These are phyloP conservation scores for Ensete glaucum DNA, from an alignment of 176 grass and related monocot genomes.

Conservation along the genomic window DNA sequence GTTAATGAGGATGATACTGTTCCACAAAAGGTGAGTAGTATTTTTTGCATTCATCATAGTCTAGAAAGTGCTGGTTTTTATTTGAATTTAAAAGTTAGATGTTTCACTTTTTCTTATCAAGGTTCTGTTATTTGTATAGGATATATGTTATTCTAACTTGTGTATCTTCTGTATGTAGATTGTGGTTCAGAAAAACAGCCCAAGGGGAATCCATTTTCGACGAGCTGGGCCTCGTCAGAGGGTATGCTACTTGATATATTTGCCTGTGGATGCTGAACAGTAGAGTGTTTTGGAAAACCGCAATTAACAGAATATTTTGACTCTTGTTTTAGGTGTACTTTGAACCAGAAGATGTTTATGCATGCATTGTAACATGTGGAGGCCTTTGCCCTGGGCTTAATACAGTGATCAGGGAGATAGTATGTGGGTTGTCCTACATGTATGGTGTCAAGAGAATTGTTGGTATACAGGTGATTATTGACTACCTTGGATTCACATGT, in stretches of 20 bases:
- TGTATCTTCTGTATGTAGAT: not conserved
- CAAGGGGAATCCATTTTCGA: slow-evolving; percentile 16
- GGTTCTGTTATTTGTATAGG: not conserved
- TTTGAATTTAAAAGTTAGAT: no score
- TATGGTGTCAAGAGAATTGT: slow-evolving; percentile 10
- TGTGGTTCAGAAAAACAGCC: slow-evolving; percentile 8
- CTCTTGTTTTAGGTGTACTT: not conserved
- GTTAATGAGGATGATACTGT: slow-evolving; percentile 14
- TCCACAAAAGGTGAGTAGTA: slow-evolving; percentile 2
- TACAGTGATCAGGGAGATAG: slow-evolving; percentile 16
- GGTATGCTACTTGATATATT: not conserved
- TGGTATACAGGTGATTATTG: slow-evolving; percentile 10
- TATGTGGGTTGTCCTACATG: slow-evolving; percentile 19
- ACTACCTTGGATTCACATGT: no score
- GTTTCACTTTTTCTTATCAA: not conserved
- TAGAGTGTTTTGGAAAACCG: not conserved
- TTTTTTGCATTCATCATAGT: not conserved
- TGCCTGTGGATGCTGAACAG: not conserved
- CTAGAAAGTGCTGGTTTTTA: not conserved
- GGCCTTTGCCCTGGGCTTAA: slow-evolving; percentile 19
- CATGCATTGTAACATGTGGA: slow-evolving; percentile 20
- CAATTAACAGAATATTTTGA: not conserved
- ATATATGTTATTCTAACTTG: not conserved
- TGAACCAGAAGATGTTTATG: slow-evolving; percentile 12
- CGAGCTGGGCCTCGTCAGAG: slow-evolving; percentile 14